Evolutionary conservation across 1,284 basidiomycete genomes (phyloP).

Genomic region (Fomitopsis betulina): DNA sequence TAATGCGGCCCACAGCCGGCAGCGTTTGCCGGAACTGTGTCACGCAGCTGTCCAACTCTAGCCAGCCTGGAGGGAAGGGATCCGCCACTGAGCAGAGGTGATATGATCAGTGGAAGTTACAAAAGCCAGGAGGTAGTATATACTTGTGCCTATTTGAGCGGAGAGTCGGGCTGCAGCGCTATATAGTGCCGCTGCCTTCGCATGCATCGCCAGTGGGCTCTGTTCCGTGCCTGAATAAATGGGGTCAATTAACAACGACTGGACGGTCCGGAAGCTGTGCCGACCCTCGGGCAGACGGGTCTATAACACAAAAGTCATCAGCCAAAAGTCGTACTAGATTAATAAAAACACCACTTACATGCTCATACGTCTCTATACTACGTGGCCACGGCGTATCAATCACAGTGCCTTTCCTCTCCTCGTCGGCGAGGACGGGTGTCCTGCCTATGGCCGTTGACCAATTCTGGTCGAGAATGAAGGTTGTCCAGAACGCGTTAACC

Average conservation of each 20-base stretch:
- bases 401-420: conserved; percentile 17
- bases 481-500: conserved; percentile 21
- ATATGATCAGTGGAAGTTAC: neutral
- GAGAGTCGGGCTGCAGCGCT: conserved; percentile 27
- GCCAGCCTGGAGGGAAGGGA: neutral
- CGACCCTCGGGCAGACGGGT: conserved; percentile 1
- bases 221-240: neutral
- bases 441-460: conserved; percentile 23
- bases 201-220: conserved; percentile 24
- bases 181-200: conserved; percentile 32
- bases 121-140: neutral
- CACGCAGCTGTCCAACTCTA: conserved; percentile 23
- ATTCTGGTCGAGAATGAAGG: conserved; percentile 18
- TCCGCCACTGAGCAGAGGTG: neutral
- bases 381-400: conserved; percentile 25
- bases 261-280: conserved; percentile 14
- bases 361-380: conserved; percentile 11
- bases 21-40: conserved; percentile 23
- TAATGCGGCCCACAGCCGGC: conserved; percentile 15
- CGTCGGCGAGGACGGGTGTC: neutral
- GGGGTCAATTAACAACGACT: conserved; percentile 16
- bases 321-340: neutral
- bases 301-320: neutral
- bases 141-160: conserved; percentile 6
- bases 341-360: conserved; percentile 4